Evolutionary conservation across 1,284 basidiomycete species (phyloP), one percentile per base, ranked within the genome.

Genomic region (Cryptococcus floricola): DNA sequence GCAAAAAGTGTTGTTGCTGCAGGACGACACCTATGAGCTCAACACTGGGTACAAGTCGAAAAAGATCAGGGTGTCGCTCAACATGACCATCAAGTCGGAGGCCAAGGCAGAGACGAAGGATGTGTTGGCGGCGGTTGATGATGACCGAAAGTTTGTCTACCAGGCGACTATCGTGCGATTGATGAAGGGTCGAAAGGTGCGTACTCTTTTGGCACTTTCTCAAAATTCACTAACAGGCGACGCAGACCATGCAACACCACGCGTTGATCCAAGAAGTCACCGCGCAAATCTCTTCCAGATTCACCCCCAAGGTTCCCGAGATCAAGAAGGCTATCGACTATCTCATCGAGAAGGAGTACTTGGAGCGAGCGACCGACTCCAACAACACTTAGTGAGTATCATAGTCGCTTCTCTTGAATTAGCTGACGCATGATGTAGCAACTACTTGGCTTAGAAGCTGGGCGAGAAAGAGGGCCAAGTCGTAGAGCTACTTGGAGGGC

Each of bases 81-180:
- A 98, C 77, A 83, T 88, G 71, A 91, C 93, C 0, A 89, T 98
- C 78, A 94, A 93, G 80, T 85, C 91, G 1, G 95, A 98, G 76
- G 87, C 90, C 58, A 96, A 95, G 81, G 86, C 88, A 4, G 96
- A 98, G 76, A 85, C 87, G 8, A 84, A 83, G 7, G 93, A 98
- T 61, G 91, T 98, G 1, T 81, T 95, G 68, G 94, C 95, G 81
- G 89, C 88, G 27, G 94, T 98, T 9, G 95, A 98, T 66, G 95
- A 98, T 78, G 95, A 98, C 74, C 85, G 95, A 60, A 95, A 96
- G 81, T 89, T 96, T 71, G 86, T 96, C 57, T 93, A 98, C 58
- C 96, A 98, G 75, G 95, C 95, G 14, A 95, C 91, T 14, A 96
- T 98, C 68, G 95, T 98, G 50, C 87, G 92, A 55, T 90, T 98